Conservation (phyloP, 2,329 filamentous ascomycete genomes). For the Fusarium lateritium region DNA sequence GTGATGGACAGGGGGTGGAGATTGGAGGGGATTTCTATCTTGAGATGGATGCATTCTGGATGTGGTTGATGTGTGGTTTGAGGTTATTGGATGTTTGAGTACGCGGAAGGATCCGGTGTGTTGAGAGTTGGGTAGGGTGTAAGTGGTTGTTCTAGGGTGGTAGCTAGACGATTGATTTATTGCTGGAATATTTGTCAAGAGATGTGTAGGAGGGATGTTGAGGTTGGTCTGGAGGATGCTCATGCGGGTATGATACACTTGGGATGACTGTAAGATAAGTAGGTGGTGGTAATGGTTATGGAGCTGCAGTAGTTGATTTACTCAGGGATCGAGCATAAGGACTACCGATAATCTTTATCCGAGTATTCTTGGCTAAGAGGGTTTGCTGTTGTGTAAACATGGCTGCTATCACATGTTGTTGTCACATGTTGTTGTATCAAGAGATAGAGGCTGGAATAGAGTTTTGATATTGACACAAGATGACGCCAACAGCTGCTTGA, state of each 20-base stretch:
- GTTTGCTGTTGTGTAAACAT: not conserved
- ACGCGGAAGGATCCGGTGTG: conserved; percentile 19
- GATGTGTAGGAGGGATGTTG: not conserved
- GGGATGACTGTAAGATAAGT: not conserved
- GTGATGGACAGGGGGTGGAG: conserved; percentile 27
- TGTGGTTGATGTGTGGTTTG: conserved; percentile 15
- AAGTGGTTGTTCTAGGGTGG: not conserved
- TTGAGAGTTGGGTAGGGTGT: conserved; percentile 10
- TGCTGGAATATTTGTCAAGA: not conserved
- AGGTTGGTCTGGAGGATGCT: not conserved
- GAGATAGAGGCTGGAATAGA: not conserved
- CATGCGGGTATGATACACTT: conserved; percentile 21
- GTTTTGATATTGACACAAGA: not conserved
- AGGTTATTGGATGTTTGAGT: conserved; percentile 16
- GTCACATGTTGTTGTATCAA: conserved; percentile 18
- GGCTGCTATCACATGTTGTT: conserved; percentile 17
- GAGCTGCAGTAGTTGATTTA: not conserved
- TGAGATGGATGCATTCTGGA: conserved; percentile 34
- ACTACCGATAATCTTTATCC: not conserved
- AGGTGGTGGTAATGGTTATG: conserved; percentile 1
- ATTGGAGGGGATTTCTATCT: conserved; percentile 31
- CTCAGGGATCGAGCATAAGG: not conserved
- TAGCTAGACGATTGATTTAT: conserved; percentile 12
- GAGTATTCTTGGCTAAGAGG: not conserved
- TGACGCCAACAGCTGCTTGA: not conserved